Evolutionary conservation across 371 early-diverging fungal species (phyloP).

Genomic region (Blakeslea trispora): DNA sequence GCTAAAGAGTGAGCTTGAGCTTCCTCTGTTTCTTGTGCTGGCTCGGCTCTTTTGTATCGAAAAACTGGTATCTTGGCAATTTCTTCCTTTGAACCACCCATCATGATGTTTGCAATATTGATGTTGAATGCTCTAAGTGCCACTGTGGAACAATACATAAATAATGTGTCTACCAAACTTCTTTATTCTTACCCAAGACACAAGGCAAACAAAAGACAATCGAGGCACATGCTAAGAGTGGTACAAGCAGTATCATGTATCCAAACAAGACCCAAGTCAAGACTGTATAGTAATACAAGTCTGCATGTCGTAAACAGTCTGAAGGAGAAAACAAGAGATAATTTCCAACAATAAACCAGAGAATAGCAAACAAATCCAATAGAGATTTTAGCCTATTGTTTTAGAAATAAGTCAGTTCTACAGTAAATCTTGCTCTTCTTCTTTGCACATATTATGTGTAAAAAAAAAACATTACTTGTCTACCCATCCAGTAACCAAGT

Average conservation of each 20-base stretch:
- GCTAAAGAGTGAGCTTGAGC: too few species aligned
- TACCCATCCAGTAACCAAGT: slow-evolving; percentile 29
- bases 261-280: slow-evolving; percentile 66
- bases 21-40: neutral
- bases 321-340: slow-evolving; percentile 61
- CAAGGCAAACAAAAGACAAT: slow-evolving; percentile 67
- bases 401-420: too few species aligned
- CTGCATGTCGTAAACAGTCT: slow-evolving; percentile 45
- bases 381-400: slow-evolving; percentile 52
- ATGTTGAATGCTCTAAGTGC: slow-evolving; percentile 57
- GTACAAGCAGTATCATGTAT: slow-evolving; percentile 64
- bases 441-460: too few species aligned
- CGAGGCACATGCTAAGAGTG: slow-evolving; percentile 59
- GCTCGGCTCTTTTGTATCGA: slow-evolving; percentile 20
- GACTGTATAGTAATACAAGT: slow-evolving; percentile 57
- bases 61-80: slow-evolving; percentile 54
- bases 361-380: slow-evolving; percentile 61
- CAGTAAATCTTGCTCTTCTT: too few species aligned
- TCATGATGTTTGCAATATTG: slow-evolving; percentile 49
- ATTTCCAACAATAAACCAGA: slow-evolving; percentile 74
- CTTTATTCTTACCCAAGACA: slow-evolving; percentile 54
- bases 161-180: too few species aligned
- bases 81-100: slow-evolving; percentile 60
- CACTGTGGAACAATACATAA: too few species aligned
- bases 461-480: too few species aligned